Evolutionary conservation across 192 early-diverging fungal species (phyloP).

Genomic region (Entomortierella parvispora): DNA sequence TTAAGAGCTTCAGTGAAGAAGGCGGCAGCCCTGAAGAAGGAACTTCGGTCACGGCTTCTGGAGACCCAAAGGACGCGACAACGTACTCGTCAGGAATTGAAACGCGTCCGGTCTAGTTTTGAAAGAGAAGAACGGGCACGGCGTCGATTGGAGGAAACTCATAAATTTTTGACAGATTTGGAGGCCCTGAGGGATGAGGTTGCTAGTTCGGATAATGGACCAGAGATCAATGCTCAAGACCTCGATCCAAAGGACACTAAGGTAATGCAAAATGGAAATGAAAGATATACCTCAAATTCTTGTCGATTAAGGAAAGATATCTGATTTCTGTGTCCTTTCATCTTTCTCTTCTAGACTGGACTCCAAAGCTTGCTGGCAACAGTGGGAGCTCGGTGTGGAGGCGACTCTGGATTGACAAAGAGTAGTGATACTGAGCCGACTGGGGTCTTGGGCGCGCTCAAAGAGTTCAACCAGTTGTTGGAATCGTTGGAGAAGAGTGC

Average conservation of each 20-base stretch:
- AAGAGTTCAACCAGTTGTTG: slow-evolving; percentile 34
- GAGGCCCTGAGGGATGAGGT: slow-evolving; percentile 39
- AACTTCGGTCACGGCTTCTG: slow-evolving; percentile 29
- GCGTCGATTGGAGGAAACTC: slow-evolving; percentile 38
- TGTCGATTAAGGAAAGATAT: neutral
- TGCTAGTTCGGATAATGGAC: slow-evolving; percentile 3
- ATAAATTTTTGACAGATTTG: slow-evolving; percentile 43
- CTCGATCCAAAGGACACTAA: neutral
- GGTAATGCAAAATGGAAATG: slow-evolving; percentile 5
- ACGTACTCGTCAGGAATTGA: slow-evolving; percentile 20
- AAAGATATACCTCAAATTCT: neutral
- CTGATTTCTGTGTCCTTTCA: neutral
- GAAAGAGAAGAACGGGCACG: slow-evolving; percentile 37
- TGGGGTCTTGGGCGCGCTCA: slow-evolving; percentile 28
- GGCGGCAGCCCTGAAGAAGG: slow-evolving; percentile 33
- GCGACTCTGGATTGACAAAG: neutral
- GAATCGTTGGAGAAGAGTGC: slow-evolving; percentile 22
- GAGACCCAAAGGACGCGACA: slow-evolving; percentile 31
- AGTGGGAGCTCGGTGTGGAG: slow-evolving; percentile 22
- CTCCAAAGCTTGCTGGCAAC: slow-evolving; percentile 36
- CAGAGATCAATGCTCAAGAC: neutral
- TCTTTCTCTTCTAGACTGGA: slow-evolving; percentile 23
- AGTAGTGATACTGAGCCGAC: neutral
- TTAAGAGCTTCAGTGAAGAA: slow-evolving; percentile 36
- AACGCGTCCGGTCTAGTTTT: slow-evolving; percentile 24